A percentile compares a stretch with the other conserved stretches of the same genome.
phyloP scores from a whole-genome alignment of 176 grass and related monocot genomes.

The Triticum monococcum region DNA sequence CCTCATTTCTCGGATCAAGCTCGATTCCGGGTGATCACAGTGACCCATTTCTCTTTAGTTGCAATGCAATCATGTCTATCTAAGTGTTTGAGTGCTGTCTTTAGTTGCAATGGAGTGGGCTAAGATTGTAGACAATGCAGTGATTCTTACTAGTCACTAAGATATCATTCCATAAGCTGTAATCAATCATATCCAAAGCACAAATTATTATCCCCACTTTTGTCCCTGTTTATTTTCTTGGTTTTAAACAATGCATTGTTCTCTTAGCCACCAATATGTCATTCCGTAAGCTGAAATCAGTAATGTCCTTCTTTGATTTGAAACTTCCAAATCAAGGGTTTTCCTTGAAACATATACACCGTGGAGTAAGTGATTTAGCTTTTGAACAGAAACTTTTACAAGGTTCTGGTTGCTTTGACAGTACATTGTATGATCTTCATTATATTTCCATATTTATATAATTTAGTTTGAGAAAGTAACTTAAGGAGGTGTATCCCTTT shows the following conservation, averaged over 20 bases:
- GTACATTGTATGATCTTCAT: neutral
- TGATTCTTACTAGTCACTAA: too few relatives aligned
- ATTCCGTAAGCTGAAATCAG: neutral
- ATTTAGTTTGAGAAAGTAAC: too few relatives aligned
- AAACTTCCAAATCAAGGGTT: too few relatives aligned
- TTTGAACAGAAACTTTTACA: neutral
- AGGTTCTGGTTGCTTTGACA: neutral
- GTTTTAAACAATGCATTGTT: neutral
- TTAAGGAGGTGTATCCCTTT: neutral
- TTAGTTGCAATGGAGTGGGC: too few relatives aligned
- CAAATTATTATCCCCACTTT: too few relatives aligned
- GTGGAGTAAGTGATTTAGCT: too few relatives aligned
- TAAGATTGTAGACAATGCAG: too few relatives aligned
- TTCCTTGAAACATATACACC: too few relatives aligned
- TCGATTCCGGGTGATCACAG: neutral
- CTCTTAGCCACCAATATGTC: neutral
- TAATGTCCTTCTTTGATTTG: too few relatives aligned
- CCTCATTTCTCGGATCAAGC: slow-evolving; percentile 4
- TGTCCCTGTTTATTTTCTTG: too few relatives aligned
- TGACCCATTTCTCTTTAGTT: neutral
- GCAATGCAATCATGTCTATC: neutral
- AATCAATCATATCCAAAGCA: too few relatives aligned
- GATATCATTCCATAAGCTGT: too few relatives aligned
- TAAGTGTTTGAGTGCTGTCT: neutral
- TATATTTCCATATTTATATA: neutral